Evolutionary conservation across 495 filamentous ascomycete genomes (phyloP).

Genomic region (Recurvomyces mirabilis): DNA sequence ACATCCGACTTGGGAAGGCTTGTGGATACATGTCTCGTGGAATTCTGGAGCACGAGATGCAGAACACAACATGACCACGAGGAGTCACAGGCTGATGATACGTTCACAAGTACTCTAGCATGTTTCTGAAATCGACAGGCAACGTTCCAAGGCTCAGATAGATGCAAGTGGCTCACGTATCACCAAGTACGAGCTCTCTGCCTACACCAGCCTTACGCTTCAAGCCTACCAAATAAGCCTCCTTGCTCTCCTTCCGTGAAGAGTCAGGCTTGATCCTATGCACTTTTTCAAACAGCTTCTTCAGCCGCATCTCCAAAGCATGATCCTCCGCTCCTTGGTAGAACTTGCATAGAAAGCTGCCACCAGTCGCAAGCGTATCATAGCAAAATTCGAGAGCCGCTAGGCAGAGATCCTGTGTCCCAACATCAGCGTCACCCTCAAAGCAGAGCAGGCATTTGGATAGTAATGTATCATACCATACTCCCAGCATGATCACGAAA

Average conservation of each 20-base stretch:
- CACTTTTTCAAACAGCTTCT: constrained; percentile 63
- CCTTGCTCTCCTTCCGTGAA: constrained; percentile 84
- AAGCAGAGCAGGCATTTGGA: too few relatives aligned
- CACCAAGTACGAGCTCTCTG: constrained; percentile 29
- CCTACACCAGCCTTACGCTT: constrained; percentile 41
- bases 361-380: constrained; percentile 69
- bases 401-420: constrained; percentile 66
- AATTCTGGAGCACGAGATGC: too few relatives aligned
- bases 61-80: too few relatives aligned
- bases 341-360: constrained; percentile 94
- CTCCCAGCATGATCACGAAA: constrained; percentile 87
- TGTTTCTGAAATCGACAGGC: too few relatives aligned
- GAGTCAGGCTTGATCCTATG: constrained; percentile 79
- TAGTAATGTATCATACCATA: constrained; percentile 68
- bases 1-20: too few relatives aligned
- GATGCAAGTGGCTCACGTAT: too few relatives aligned
- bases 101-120: too few relatives aligned
- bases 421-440: background rate
- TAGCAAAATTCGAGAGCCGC: constrained; percentile 73
- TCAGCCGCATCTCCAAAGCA: constrained; percentile 58
- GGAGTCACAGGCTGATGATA: too few relatives aligned
- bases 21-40: too few relatives aligned
- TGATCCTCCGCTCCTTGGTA: constrained; percentile 85
- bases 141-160: too few relatives aligned
- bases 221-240: constrained; percentile 75